These are phyloP conservation scores for Castanopsis chinensis DNA, from an alignment of 306 rosid genomes.

Conservation along the genomic window DNA sequence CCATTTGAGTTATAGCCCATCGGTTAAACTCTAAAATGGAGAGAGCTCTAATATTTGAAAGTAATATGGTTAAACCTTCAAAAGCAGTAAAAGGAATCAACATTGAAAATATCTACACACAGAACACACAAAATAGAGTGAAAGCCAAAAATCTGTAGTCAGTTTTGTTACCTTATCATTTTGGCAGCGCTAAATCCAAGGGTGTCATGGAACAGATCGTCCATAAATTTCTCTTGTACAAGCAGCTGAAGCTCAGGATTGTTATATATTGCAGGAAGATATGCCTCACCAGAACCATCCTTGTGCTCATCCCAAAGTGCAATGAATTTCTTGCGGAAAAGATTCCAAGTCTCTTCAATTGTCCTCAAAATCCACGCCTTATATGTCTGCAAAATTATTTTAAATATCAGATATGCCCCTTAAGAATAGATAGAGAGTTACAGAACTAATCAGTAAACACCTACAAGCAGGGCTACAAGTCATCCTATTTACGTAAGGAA, in stretches of 20 bases:
- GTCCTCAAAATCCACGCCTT: conserved; percentile 88
- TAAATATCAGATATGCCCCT: conserved; percentile 12
- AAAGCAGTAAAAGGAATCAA: neutral
- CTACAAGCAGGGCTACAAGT: neutral
- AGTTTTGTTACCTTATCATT: conserved; percentile 67
- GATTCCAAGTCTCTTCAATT: conserved; percentile 76
- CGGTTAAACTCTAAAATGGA: too few relatives aligned
- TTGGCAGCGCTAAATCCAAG: conserved; percentile 93
- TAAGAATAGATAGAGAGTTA: neutral
- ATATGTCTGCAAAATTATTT: conserved; percentile 46
- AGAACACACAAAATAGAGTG: neutral
- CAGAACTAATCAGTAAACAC: neutral
- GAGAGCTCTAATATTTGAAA: neutral
- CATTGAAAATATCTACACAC: neutral
- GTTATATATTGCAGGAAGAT: conserved; percentile 75
- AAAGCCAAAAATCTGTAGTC: conserved; percentile 1
- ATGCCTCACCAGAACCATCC: conserved; percentile 79
- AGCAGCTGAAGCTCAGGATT: conserved; percentile 56
- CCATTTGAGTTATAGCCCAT: too few relatives aligned
- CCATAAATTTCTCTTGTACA: conserved; percentile 59
- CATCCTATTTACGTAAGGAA: neutral
- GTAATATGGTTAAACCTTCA: neutral
- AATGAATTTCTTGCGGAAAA: conserved; percentile 56
- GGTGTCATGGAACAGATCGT: conserved; percentile 68
- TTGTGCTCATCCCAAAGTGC: conserved; percentile 75